Conservation (phyloP, 345 rosid species). For the Laguncularia racemosa region DNA sequence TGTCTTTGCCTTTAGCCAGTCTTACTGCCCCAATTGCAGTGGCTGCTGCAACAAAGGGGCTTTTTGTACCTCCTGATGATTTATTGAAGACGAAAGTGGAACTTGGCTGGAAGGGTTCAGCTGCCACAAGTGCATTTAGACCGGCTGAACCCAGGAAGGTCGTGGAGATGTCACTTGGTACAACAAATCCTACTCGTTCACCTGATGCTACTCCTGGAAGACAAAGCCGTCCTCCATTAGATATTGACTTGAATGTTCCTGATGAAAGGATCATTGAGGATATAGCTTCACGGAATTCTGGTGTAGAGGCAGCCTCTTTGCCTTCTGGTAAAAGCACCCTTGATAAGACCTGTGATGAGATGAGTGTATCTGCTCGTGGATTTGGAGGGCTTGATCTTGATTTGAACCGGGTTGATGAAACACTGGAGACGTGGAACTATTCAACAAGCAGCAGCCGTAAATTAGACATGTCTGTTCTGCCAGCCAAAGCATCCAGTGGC, state of each 20-base stretch:
- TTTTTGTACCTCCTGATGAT: constrained; percentile 79
- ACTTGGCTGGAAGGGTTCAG: constrained; percentile 97
- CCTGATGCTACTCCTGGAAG: constrained; percentile 36
- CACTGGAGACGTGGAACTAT: constrained; percentile 34
- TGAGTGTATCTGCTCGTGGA: constrained; percentile 21
- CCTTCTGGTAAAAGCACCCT: constrained; percentile 16
- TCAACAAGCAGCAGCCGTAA: constrained; percentile 27
- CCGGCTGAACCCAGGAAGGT: constrained; percentile 86
- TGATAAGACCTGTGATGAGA: constrained; percentile 21
- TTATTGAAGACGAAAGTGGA: constrained; percentile 52
- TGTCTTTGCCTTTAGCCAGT: constrained; percentile 37
- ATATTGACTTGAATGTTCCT: constrained; percentile 77
- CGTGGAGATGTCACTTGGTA: constrained; percentile 31
- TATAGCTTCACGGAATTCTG: constrained; percentile 35
- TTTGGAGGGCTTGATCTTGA: constrained; percentile 82
- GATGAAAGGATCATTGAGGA: constrained; percentile 84
- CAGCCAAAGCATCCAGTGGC: constrained; percentile 26
- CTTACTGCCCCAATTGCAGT: constrained; percentile 65
- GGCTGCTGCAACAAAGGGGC: constrained; percentile 83
- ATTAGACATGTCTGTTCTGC: constrained; percentile 28
- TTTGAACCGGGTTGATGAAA: constrained; percentile 66
- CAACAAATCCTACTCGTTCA: constrained; percentile 14
- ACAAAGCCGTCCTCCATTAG: constrained; percentile 44
- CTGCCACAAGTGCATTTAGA: constrained; percentile 96
- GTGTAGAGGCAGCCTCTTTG: constrained; percentile 23